Conservation (phyloP, 441 rosid species). For the Theobroma grandiflorum region DNA sequence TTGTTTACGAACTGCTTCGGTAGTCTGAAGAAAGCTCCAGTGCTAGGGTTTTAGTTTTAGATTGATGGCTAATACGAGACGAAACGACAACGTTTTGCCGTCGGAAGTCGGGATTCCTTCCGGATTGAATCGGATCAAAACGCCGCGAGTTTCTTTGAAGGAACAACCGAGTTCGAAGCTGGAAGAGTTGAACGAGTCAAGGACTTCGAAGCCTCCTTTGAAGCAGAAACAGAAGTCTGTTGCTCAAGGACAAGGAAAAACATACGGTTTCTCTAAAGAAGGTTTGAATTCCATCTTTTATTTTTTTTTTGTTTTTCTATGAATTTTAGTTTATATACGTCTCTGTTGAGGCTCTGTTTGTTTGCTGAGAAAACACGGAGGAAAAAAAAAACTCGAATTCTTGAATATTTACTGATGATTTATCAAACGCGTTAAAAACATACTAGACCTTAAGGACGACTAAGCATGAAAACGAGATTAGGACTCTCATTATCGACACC, state of each 20-base stretch:
- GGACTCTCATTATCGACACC: neutral
- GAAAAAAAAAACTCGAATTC: neutral
- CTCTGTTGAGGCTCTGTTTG: slow-evolving; percentile 15
- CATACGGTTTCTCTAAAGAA: slow-evolving; percentile 41
- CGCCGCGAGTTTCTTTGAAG: slow-evolving; percentile 50
- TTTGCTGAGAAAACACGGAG: slow-evolving; percentile 20
- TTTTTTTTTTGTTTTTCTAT: neutral
- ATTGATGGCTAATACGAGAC: slow-evolving; percentile 46
- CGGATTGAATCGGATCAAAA: slow-evolving; percentile 84
- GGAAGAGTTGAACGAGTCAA: slow-evolving; percentile 45
- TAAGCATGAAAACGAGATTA: neutral
- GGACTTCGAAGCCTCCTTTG: slow-evolving; percentile 51
- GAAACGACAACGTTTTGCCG: slow-evolving; percentile 37
- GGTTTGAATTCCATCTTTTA: slow-evolving; percentile 32
- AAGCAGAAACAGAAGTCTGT: slow-evolving; percentile 44
- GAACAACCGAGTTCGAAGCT: slow-evolving; percentile 44
- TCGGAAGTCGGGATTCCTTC: slow-evolving; percentile 63
- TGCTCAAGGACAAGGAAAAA: slow-evolving; percentile 47
- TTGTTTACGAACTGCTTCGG: neutral
- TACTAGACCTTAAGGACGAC: slow-evolving; percentile 7
- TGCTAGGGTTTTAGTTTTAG: slow-evolving; percentile 29
- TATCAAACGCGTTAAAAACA: neutral
- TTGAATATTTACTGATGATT: neutral
- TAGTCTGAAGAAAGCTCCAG: neutral
- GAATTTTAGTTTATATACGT: neutral